A percentile compares a stretch with the other conserved stretches of the same genome.
These are phyloP conservation scores for Exserohilum rostratum DNA, from an alignment of 2,329 filamentous ascomycete species.

Conservation along the genomic window DNA sequence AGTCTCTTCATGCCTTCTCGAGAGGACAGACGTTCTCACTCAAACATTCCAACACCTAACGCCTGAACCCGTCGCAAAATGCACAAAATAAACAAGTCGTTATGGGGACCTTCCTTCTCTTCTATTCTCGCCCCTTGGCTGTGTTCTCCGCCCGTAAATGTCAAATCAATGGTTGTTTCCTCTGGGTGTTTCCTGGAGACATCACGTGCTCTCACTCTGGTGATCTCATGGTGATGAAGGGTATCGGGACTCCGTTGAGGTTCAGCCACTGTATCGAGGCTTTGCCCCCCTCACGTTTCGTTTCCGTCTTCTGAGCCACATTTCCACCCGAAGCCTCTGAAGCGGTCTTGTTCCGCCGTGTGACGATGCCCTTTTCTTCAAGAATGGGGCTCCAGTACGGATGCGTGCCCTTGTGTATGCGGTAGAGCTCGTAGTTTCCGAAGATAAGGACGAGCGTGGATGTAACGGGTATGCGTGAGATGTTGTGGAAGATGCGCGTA, in stretches of 20 bases:
- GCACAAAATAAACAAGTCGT: conserved; percentile 1
- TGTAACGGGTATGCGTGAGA: conserved; percentile 17
- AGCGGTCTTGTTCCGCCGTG: conserved; percentile 12
- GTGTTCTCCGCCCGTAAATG: neutral
- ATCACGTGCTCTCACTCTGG: neutral
- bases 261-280: conserved; percentile 31
- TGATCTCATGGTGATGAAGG: conserved; percentile 11
- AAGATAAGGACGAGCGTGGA: conserved; percentile 26
- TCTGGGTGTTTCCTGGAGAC: neutral
- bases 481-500: conserved; percentile 19
- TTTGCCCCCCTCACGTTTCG: conserved; percentile 10
- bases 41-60: conserved; percentile 9
- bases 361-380: conserved; percentile 25
- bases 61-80: conserved; percentile 6
- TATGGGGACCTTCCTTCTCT: neutral
- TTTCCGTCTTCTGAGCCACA: conserved; percentile 3
- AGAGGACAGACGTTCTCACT: neutral
- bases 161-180: neutral
- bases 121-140: neutral
- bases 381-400: conserved; percentile 33
- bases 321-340: conserved; percentile 8
- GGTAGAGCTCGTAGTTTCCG: conserved; percentile 35
- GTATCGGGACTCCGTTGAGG: conserved; percentile 40
- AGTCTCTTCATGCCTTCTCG: neutral
- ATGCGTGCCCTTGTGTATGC: conserved; percentile 37